Percentiles rank a stretch among this genome's conserved stretches.
Evolutionary conservation across 495 filamentous ascomycete species (phyloP).

Genomic region (Pseudoneurospora amorphoporcata): DNA sequence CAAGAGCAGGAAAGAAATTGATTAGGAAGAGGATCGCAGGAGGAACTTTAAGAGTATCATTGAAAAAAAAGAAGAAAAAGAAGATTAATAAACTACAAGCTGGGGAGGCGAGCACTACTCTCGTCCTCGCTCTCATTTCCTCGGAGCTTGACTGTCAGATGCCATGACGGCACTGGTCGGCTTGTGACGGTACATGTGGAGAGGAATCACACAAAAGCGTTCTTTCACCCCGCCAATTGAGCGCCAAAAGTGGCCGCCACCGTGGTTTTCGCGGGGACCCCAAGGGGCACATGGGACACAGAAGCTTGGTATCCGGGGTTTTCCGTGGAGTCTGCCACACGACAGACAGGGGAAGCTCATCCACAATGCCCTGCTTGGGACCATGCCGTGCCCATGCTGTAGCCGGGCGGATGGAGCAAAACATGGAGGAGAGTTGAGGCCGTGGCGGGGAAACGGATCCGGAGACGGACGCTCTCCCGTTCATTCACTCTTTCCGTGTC

Average conservation of each 20-base stretch:
- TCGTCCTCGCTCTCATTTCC: not conserved
- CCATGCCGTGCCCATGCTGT: not conserved
- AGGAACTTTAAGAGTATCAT: not conserved
- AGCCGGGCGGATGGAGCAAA: not conserved
- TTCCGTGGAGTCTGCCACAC: not conserved
- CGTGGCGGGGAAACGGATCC: not conserved
- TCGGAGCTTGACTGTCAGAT: not conserved
- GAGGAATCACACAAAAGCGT: not conserved
- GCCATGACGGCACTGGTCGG: constrained; percentile 20
- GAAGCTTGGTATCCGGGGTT: constrained; percentile 3
- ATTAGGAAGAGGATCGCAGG: not conserved
- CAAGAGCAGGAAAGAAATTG: not conserved
- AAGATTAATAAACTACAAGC: not conserved
- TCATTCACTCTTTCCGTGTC: not conserved
- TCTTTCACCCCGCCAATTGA: constrained; percentile 5
- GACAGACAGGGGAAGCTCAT: not conserved
- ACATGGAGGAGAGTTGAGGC: not conserved
- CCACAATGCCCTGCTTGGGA: not conserved
- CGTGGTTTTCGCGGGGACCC: constrained; percentile 1
- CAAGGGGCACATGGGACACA: not conserved
- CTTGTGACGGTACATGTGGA: constrained; percentile 23
- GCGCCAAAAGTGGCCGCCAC: not conserved
- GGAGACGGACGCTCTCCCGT: not conserved
- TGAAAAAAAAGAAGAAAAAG: not conserved
- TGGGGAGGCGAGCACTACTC: not conserved